Evolutionary conservation across 1,284 basidiomycete genomes (phyloP), one percentile per base, ranked within the genome.

Genomic region (Takashimella tepidaria): DNA sequence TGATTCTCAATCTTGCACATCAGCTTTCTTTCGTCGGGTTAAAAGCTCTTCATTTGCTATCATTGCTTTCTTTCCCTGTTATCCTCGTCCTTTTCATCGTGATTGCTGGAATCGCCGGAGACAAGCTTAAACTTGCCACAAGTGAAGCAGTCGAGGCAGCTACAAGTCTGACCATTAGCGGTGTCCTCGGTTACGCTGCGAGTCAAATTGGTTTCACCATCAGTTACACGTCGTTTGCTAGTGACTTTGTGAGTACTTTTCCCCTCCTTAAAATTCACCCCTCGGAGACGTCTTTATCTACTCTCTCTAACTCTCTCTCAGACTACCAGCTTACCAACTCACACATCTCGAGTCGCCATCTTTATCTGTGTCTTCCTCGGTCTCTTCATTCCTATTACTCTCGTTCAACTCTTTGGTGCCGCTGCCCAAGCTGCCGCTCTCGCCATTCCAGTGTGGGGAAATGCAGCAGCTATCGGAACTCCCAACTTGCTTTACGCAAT

Each of bases 401-500:
- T 80, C 3, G 69, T 89, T 5, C 85, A 91, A 77, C 84, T 83
- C 54, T 78, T 92, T 10, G 90, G 87, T 8, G 90, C 89, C 0
- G 69, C 64, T 1, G 64, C 61, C 43, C 61, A 64, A 41, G n/a
- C 82, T 82, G 47, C 79, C 79, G 31, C 76, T 80, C 6, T 77
- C 55, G 60, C 72, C n/a, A 83, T 91, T 10, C 83, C 83, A 0
- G 72, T 74, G 1, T 95, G 91, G 91, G 77, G 78, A 55, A 78
- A 75, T 1, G 69, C 79, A 22, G 72, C 79, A 3, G 81, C 80
- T 4, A 79, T 84, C 5, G 84, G 87, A 53, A 81, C 84, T 46
- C 89, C 83, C 16, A 86, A 88, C 3, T 80, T 95, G 8, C 71
- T 95, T 12, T 81, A 83, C 56, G 83, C 87, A 2, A 85, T 93